Base-by-base conservation (phyloP, 1,284 basidiomycete genomes). In the Ceratobasidium sp. region DNA sequence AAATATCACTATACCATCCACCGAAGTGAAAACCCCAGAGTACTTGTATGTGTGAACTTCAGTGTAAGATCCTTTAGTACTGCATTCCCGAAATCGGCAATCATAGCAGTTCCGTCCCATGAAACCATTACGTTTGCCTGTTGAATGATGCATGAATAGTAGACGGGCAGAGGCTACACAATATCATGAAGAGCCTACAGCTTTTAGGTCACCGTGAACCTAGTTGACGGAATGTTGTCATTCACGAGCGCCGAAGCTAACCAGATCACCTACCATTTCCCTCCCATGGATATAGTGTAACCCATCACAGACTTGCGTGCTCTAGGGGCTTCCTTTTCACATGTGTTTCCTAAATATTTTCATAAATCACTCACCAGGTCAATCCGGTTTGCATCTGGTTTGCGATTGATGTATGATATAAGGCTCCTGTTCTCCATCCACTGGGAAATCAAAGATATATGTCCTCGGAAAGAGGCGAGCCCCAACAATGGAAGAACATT, bases 51-150 rank as follows among this genome's bases (percentile, higher is more conserved):
- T 3, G 57, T 47, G 29, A 49, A 60, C 12, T 20, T 2, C 1
- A 47, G 17, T 0, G 43, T 60, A 20, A 20, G 25, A 1, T 3
- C 34, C 25, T 60, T 49, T 2, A 47, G n/a, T 1, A 29, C 12
- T 2, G 57, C 35, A 10, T 29, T 29, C 0, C 57, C 57, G 25
- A 60, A 60, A 12, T 49, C 57, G 1, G 57, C 42, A 2, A 60
- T 27, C 17, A 34, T 60, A 2, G 43, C 42, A 5, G 50, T 29
- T 3, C 43, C 58, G 13, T 32, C 31, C 1, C 29, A 1, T 3
- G 42, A 47, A 22, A 60, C 34, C 12, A 60, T 40, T n/a, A 60
- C 27, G 35, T 60, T 60, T 3, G 31, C 29, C 57, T 60, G 13
- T 15, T 8, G n/a, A 5, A 6, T 27, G n/a, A n/a, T n/a, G n/a